phyloP scores from a whole-genome alignment of 1,284 basidiomycete genomes.

The Rhodotorula sp. region DNA sequence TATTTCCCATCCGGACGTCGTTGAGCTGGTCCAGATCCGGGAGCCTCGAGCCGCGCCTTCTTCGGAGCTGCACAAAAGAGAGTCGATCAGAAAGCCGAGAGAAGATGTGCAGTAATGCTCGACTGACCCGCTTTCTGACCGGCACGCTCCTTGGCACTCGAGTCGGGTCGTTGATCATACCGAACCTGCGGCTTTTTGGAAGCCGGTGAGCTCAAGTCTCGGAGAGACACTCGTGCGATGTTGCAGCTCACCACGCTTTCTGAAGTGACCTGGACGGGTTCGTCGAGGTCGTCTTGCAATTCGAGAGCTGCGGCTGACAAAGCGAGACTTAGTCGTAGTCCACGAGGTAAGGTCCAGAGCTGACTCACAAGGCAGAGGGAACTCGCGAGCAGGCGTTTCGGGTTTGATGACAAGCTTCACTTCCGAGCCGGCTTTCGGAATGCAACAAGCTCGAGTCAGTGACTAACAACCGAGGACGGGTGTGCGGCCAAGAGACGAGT shows the following conservation, averaged over 20 bases:
- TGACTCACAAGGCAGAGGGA: slow-evolving; percentile 21
- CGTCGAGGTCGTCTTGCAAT: not conserved
- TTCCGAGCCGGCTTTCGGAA: slow-evolving; percentile 26
- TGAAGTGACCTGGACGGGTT: not conserved
- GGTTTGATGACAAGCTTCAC: slow-evolving; percentile 24
- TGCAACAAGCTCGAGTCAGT: slow-evolving; percentile 12
- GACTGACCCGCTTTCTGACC: too few relatives aligned
- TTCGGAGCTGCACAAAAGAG: too few relatives aligned
- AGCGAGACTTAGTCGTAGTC: too few relatives aligned
- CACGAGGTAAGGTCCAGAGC: too few relatives aligned
- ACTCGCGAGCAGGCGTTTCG: slow-evolving; percentile 7
- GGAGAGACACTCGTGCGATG: too few relatives aligned
- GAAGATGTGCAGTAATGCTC: too few relatives aligned
- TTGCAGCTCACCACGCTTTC: too few relatives aligned
- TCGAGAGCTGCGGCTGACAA: not conserved
- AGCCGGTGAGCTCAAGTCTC: too few relatives aligned
- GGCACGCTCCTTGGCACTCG: too few relatives aligned
- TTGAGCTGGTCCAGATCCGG: not conserved
- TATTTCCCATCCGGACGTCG: slow-evolving; percentile 38
- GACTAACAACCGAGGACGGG: slow-evolving; percentile 35
- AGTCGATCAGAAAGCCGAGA: too few relatives aligned
- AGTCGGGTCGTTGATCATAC: too few relatives aligned
- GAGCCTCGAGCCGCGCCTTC: not conserved
- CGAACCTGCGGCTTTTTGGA: too few relatives aligned
- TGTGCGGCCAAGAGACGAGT: slow-evolving; percentile 11